Base-by-base conservation (phyloP, 2,329 filamentous ascomycete species). In the Calonectria pteridis region DNA sequence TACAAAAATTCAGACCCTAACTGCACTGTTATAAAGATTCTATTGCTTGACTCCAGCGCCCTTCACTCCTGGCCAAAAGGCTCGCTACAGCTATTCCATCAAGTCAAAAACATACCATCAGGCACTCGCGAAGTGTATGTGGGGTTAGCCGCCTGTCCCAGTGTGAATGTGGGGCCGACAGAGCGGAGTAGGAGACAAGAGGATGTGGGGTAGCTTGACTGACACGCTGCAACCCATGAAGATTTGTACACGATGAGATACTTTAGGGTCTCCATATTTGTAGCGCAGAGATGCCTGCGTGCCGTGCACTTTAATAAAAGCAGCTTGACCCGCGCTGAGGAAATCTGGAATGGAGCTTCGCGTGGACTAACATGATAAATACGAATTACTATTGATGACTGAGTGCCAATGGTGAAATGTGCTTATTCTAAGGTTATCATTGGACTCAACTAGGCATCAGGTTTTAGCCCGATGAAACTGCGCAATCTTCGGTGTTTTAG, bases 301-400 rank as follows among this genome's bases (percentile, higher is more conserved):
- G 4, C 10, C 13, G 20, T 46, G 18, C 10, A 20, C 10, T 4
- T 43, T 43, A 0, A 20, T 43, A 9, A 43, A 43, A 1, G 6
- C 7, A 40, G 13, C 1, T 1, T 18, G 5, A 4, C 7, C 16
- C 16, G 6, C 3, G 3, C 18, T 4, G 2, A 6, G 2, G 6
- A 43, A 20, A 40, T 40, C 37, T 20, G 6, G 40, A 2, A 4
- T 43, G 9, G 7, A 43, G 40, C 1, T 43, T n/a, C 4, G 18
- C 10, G 40, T 6, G 6, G 40, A 20, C 18, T 43, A n/a, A 10
- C 40, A n/a, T 43, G 40, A n/a, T n/a, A n/a, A n/a, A n/a, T n/a
- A n/a, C n/a, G n/a, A n/a, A n/a, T n/a, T n/a, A n/a, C n/a, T n/a
- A n/a, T n/a, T n/a, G n/a, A n/a, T n/a, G n/a, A n/a, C n/a, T n/a